Evolutionary conservation across 345 rosid genomes (phyloP).

Genomic region (Pugionium dolabratum): DNA sequence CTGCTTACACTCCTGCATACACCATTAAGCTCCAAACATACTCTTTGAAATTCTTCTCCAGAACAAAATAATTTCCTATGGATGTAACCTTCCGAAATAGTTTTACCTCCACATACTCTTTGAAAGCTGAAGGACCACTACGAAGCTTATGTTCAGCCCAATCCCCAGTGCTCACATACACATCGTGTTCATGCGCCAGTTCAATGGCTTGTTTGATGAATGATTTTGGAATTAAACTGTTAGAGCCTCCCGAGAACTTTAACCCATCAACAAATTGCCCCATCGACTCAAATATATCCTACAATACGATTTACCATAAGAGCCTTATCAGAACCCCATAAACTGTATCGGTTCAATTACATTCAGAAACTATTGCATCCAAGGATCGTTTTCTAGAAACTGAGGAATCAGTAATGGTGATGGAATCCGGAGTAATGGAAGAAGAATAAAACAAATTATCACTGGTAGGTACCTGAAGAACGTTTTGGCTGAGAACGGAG

Average conservation of each 20-base stretch:
- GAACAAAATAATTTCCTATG: neutral
- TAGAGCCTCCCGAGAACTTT: constrained; percentile 86
- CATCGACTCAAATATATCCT: constrained; percentile 85
- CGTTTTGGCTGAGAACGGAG: constrained; percentile 57
- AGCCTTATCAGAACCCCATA: neutral
- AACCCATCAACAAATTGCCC: constrained; percentile 88
- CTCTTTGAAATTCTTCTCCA: no score
- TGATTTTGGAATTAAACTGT: constrained; percentile 77
- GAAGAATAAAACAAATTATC: neutral
- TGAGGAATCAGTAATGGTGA: neutral
- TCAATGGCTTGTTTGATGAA: constrained; percentile 63
- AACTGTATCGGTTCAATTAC: neutral
- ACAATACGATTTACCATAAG: constrained; percentile 12
- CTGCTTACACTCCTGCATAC: constrained; percentile 69
- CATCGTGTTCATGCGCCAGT: constrained; percentile 74
- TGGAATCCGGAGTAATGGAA: neutral
- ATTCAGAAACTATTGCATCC: neutral
- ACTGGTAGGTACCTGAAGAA: constrained; percentile 58
- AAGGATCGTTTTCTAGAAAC: neutral
- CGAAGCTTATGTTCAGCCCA: constrained; percentile 86
- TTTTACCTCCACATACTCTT: constrained; percentile 69
- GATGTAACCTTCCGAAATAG: neutral
- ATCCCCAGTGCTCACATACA: constrained; percentile 87
- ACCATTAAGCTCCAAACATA: neutral
- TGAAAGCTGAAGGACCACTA: constrained; percentile 74